A percentile compares a stretch with the other conserved stretches of the same genome.
These are phyloP conservation scores for Thelonectria blattea DNA, from an alignment of 2,329 filamentous ascomycete genomes.

Conservation along the genomic window DNA sequence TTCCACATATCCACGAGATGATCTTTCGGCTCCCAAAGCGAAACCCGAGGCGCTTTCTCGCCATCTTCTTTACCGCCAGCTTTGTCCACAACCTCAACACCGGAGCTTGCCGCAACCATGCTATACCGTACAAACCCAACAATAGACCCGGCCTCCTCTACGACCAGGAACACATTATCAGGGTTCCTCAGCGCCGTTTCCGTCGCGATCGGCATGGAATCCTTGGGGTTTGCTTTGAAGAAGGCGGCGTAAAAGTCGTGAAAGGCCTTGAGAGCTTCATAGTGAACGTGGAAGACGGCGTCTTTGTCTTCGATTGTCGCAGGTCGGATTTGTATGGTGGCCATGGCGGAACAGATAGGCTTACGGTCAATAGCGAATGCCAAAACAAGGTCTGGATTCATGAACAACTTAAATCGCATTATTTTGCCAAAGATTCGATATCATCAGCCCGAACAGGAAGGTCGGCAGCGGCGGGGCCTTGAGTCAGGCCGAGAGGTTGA, in stretches of 20 bases:
- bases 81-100: not conserved
- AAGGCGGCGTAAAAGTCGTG: constrained; percentile 33
- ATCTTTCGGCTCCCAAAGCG: constrained; percentile 24
- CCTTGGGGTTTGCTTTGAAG: constrained; percentile 27
- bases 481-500: not conserved
- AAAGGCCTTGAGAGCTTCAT: constrained; percentile 26
- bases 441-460: constrained; percentile 1
- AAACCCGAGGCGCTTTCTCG: not conserved
- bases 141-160: constrained; percentile 21
- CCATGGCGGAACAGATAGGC: constrained; percentile 8
- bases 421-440: not conserved
- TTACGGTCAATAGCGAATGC: not conserved
- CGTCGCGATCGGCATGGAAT: constrained; percentile 25
- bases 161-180: constrained; percentile 22
- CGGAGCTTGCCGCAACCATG: not conserved
- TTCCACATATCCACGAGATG: constrained; percentile 32
- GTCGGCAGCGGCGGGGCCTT: not conserved
- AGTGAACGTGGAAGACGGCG: constrained; percentile 29
- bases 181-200: constrained; percentile 25
- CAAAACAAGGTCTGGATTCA: not conserved
- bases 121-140: constrained; percentile 32
- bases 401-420: not conserved
- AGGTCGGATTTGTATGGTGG: constrained; percentile 24
- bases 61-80: not conserved
- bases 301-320: constrained; percentile 27